Conservation (phyloP, 192 early-diverging fungal genomes). For the Obelidium mucronatum region DNA sequence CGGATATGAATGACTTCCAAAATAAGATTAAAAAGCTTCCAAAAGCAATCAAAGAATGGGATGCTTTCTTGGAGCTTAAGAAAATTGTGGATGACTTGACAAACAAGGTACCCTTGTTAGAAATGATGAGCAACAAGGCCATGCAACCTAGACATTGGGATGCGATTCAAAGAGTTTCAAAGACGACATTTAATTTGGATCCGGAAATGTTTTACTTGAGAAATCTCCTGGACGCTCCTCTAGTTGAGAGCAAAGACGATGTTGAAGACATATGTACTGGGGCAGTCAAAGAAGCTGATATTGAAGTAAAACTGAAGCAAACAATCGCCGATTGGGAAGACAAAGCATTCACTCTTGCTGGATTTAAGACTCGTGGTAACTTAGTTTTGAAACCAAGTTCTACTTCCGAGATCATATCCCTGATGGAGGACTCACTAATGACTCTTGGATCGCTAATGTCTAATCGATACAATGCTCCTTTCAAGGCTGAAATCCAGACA, state of each 20-base stretch:
- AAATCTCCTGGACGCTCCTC: constrained; percentile 67
- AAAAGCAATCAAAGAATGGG: constrained; percentile 72
- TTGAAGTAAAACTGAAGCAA: constrained; percentile 67
- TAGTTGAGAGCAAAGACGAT: constrained; percentile 63
- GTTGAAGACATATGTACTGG: constrained; percentile 72
- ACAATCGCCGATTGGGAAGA: constrained; percentile 69
- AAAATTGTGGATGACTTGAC: constrained; percentile 68
- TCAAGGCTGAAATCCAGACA: constrained; percentile 66
- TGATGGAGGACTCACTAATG: constrained; percentile 72
- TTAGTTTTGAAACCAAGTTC: constrained; percentile 64
- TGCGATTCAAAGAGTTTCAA: constrained; percentile 58
- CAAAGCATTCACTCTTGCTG: constrained; percentile 61
- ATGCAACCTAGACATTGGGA: constrained; percentile 71
- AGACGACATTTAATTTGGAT: constrained; percentile 64
- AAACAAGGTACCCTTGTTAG: constrained; percentile 62
- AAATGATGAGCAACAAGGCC: constrained; percentile 70
- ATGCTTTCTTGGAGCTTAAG: constrained; percentile 68
- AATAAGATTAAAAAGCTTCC: constrained; percentile 74
- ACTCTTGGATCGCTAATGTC: constrained; percentile 65
- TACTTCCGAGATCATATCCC: constrained; percentile 69
- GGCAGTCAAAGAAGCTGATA: constrained; percentile 71
- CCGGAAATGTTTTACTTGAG: constrained; percentile 68
- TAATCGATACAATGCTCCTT: constrained; percentile 72
- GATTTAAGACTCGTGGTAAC: constrained; percentile 68
- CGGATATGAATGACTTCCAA: constrained; percentile 69